Base-by-base conservation (phyloP, 345 rosid genomes). In the Populus deltoides region DNA sequence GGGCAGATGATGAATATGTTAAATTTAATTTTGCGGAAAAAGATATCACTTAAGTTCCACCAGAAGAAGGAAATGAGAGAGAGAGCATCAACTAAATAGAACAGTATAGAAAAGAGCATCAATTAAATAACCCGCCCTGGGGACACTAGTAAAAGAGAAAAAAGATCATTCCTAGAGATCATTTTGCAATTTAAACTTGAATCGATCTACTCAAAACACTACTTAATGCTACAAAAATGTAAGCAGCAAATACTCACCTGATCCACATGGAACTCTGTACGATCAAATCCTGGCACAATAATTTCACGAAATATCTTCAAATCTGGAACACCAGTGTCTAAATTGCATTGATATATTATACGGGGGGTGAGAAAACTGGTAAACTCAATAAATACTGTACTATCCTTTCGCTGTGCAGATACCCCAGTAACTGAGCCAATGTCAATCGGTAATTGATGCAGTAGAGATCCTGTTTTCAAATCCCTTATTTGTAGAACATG, bases 331-430 rank as follows among this genome's bases (percentile, higher is more conserved):
- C 78, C 86, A 25, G 45, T 65, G 68, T 78, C 83, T 74, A 96
- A 85, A 86, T 92, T 78, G 81, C 95, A 92, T 70, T 89, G 90
- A 70, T 96, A 93, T 70, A 93, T 91, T 38, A 92, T 90, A 8
- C 97, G 92, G 6, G 98, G 98, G 20, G 92, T 86, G 74, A 96
- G 94, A 86, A 96, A 96, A 86, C 97, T 90, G 57, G 92, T 88
- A 80, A 96, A 96, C 75, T 80, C 83, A 76, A 96, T 16, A 80
- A 96, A 93, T 80, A 88, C 81, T 38, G 73, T 43, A 17, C 76
- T 81, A 73, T 96, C 92, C 78, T 87, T 83, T 29, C 97, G 90
- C 6, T 92, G 88, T 70, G 89, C 97, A 75, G 90, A 89, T 63
- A 92, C 83, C 45, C 90, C 91, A 75, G 49, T 12, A 2, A 96